A percentile compares a stretch with the other conserved stretches of the same genome.
phyloP scores from a whole-genome alignment of 495 filamentous ascomycete genomes.

The Hyaloscypha hepaticicola region DNA sequence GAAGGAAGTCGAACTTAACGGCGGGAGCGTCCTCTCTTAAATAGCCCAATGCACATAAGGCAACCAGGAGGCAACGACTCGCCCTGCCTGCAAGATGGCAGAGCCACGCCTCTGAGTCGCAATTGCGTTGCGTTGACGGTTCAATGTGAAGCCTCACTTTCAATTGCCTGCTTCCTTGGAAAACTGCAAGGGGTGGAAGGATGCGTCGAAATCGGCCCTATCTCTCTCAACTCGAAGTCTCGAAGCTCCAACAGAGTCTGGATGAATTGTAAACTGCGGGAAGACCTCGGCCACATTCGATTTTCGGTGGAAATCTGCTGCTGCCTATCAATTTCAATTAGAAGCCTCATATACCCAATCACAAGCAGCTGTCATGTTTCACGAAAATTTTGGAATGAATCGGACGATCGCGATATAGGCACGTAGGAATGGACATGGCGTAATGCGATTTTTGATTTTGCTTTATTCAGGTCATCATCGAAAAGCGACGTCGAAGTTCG shows the following conservation, averaged over 20 bases:
- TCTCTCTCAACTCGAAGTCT: background rate
- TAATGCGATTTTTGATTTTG: constrained; percentile 29
- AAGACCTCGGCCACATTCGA: background rate
- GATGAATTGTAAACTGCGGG: background rate
- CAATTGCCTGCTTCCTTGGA: background rate
- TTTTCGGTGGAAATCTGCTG: background rate
- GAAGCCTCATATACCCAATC: constrained; percentile 1
- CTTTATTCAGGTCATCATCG: constrained; percentile 32
- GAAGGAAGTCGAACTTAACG: constrained; percentile 15
- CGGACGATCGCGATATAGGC: constrained; percentile 17
- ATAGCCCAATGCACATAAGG: constrained; percentile 20
- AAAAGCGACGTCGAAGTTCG: constrained; percentile 33
- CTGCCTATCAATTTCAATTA: constrained; percentile 21
- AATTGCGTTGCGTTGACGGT: background rate
- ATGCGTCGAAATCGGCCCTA: background rate
- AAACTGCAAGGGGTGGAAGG: background rate
- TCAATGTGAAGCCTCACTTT: background rate
- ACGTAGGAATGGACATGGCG: constrained; percentile 12
- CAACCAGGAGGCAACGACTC: constrained; percentile 23
- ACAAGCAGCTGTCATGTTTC: constrained; percentile 2
- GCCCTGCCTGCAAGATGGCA: constrained; percentile 9
- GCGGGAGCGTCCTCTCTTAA: constrained; percentile 16
- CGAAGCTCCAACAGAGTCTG: background rate
- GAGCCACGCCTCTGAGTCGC: background rate
- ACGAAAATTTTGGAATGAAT: constrained; percentile 12